phyloP scores from a whole-genome alignment of 495 filamentous ascomycete species.

The Glarea lozoyensis region DNA sequence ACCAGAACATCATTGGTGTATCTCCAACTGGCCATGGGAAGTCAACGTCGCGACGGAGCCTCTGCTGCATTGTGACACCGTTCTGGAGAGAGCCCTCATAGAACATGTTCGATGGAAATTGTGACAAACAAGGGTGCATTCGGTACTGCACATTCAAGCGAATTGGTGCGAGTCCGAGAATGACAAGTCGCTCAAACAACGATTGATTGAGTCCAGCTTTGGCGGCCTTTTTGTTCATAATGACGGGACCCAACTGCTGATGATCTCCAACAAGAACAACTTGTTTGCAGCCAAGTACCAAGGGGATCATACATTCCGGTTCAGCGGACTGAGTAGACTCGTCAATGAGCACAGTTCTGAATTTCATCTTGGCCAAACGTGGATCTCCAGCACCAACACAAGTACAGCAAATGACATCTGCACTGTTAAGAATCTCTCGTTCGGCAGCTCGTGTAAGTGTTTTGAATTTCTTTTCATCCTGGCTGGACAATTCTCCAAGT shows the following conservation, averaged over 20 bases:
- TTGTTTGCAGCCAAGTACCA: constrained; percentile 97
- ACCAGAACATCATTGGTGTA: constrained; percentile 99
- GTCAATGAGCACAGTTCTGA: constrained; percentile 95
- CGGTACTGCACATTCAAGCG: constrained; percentile 96
- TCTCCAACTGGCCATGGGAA: constrained; percentile 97
- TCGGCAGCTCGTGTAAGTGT: constrained; percentile 88
- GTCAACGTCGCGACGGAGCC: constrained; percentile 87
- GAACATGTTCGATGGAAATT: constrained; percentile 99
- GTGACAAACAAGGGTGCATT: constrained; percentile 97
- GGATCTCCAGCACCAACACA: constrained; percentile 98
- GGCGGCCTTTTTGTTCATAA: constrained; percentile 99
- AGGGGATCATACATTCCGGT: constrained; percentile 97
- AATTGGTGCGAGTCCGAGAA: constrained; percentile 84
- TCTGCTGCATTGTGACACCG: constrained; percentile 82
- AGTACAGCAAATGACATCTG: constrained; percentile 98
- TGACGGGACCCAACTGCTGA: constrained; percentile 95
- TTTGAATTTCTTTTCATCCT: constrained; percentile 98
- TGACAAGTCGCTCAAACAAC: constrained; percentile 93
- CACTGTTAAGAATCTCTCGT: constrained; percentile 89
- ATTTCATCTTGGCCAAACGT: constrained; percentile 90
- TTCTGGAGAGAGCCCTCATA: constrained; percentile 98
- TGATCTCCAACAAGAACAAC: constrained; percentile 97
- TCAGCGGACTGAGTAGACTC: constrained; percentile 99
- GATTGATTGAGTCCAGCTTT: constrained; percentile 97
- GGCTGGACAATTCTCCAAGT: constrained; percentile 83